These are phyloP conservation scores for Candida verbasci DNA, from an alignment of 805 yeast genomes.

Conservation along the genomic window DNA sequence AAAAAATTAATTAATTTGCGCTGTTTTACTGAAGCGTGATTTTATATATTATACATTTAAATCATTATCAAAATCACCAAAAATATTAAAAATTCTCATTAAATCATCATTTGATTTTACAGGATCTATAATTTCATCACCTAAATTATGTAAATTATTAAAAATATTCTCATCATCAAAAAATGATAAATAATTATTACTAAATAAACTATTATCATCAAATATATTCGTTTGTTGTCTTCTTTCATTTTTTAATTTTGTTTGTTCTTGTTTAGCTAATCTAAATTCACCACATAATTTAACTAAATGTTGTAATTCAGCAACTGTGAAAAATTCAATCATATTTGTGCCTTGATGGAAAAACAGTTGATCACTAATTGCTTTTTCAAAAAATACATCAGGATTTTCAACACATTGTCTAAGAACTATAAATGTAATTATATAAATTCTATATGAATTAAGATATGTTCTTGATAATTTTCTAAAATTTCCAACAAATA, in stretches of 20 bases:
- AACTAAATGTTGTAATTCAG: constrained; percentile 33
- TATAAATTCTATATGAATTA: constrained; percentile 38
- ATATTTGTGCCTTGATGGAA: constrained; percentile 36
- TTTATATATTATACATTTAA: too few species aligned
- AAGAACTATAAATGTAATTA: constrained; percentile 36
- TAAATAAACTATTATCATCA: not conserved
- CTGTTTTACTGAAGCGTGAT: too few species aligned
- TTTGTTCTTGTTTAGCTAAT: constrained; percentile 28
- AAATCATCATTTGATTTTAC: constrained; percentile 27
- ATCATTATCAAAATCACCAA: constrained; percentile 26
- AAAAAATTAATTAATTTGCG: too few species aligned
- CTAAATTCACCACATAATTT: constrained; percentile 37
- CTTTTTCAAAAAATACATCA: constrained; percentile 29
- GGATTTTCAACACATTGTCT: constrained; percentile 40
- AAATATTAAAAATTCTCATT: constrained; percentile 29
- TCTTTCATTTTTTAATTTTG: constrained; percentile 5
- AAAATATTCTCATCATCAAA: constrained; percentile 7
- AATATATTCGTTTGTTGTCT: constrained; percentile 7
- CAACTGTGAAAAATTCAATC: constrained; percentile 31
- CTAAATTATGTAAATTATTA: constrained; percentile 8
- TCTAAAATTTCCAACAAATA: constrained; percentile 40
- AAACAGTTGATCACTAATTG: constrained; percentile 21
- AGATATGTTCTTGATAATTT: constrained; percentile 33
- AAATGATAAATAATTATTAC: constrained; percentile 3
- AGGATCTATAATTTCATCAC: constrained; percentile 10